These are phyloP conservation scores for Primulina eburnea DNA, from an alignment of 257 asterid genomes.

Conservation along the genomic window DNA sequence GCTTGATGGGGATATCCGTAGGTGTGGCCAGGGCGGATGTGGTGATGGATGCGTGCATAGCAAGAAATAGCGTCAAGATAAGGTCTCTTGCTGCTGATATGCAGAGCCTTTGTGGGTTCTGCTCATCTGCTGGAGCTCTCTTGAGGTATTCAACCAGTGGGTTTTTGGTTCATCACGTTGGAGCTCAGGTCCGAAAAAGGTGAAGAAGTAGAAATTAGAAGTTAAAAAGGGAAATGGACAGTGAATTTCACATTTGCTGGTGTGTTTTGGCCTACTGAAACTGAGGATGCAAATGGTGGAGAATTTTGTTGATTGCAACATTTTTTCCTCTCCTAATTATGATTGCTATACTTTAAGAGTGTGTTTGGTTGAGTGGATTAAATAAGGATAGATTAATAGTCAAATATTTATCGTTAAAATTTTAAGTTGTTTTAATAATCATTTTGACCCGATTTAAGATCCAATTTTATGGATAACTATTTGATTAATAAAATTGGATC, in stretches of 20 bases:
- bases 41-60: slow-evolving; percentile 67
- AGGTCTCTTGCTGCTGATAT: slow-evolving; percentile 54
- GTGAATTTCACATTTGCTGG: too few relatives aligned
- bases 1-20: slow-evolving; percentile 41
- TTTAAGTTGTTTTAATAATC: too few relatives aligned
- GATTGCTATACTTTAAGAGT: not conserved
- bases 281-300: not conserved
- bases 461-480: too few relatives aligned
- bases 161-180: slow-evolving; percentile 54
- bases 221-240: too few relatives aligned
- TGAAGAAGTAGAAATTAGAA: too few relatives aligned
- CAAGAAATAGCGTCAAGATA: slow-evolving; percentile 52
- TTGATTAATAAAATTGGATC: too few relatives aligned
- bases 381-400: too few relatives aligned
- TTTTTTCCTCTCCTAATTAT: not conserved
- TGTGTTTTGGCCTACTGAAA: not conserved
- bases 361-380: too few relatives aligned
- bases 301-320: not conserved
- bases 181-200: slow-evolving; percentile 46
- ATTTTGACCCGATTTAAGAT: too few relatives aligned
- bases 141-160: slow-evolving; percentile 71
- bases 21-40: slow-evolving; percentile 71
- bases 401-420: too few relatives aligned
- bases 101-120: slow-evolving; percentile 60
- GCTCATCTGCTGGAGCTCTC: slow-evolving; percentile 56